Base-by-base conservation (phyloP, 345 rosid genomes). In the Rhodamnia rubescens region DNA sequence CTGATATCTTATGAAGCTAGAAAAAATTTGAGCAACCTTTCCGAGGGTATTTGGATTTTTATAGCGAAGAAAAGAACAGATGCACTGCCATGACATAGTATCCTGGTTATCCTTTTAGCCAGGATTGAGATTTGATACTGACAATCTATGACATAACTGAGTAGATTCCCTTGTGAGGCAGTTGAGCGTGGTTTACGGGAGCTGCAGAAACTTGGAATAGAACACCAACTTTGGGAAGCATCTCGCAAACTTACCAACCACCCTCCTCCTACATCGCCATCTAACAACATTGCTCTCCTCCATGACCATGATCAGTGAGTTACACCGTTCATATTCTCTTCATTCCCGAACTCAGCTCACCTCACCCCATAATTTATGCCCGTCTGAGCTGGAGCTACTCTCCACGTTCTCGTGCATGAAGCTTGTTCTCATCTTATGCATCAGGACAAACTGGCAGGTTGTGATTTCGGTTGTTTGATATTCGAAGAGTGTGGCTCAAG, bases 221-320 rank as follows among this genome's bases (percentile, higher is more conserved):
- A 96, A 88, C 99, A 92, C 83, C 98, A 93, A 83, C 93, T 96
- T 27, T 96, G 99, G 98, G 98, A 93, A 92, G 94, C 95, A 47
- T 96, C 99, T 85, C 91, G 99, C 50, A 89, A 86, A 87, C 94
- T 93, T 85, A 94, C 89, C 83, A 94, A 90, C 44, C 92, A 87
- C 83, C 88, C 90, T 6, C 69, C 88, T 40, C 53, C 88, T 16
- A 86, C 85, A 7, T 86, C 82, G 5, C 51, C 53, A 86, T 87
- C 87, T 44, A 84, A 86, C 89, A 91, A 86, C 85, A 87, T 87
- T 69, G 80, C 47, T 69, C 80, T 15, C 47, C 47, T 69, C 26
- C 7, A 36, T 69, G 47, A 42, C 47, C 26, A 18, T 69, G 80
- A 69, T 69, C 47, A 36, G 47, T 69, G 80, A 69, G 80, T 18